Evolutionary conservation across 2,329 filamentous ascomycete genomes (phyloP).

Genomic region (Curvularia verruculosa): DNA sequence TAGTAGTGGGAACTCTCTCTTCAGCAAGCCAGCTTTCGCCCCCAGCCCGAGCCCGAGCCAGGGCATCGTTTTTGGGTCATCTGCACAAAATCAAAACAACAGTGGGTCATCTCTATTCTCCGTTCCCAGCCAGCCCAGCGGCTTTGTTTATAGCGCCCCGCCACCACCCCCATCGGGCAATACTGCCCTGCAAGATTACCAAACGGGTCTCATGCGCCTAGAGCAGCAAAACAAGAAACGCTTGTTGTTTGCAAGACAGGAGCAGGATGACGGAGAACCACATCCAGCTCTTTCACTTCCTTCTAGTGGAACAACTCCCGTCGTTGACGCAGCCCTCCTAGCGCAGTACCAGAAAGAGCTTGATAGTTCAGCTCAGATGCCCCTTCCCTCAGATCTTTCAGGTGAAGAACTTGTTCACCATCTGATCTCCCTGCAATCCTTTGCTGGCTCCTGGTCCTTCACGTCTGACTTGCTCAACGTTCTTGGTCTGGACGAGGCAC

Average conservation of each 20-base stretch:
- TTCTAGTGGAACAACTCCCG: neutral
- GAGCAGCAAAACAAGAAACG: conserved; percentile 71
- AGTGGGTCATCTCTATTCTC: neutral
- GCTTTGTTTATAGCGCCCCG: neutral
- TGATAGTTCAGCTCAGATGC: neutral
- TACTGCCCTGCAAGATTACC: conserved; percentile 73
- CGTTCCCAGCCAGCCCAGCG: neutral
- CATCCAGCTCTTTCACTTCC: neutral
- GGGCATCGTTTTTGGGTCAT: neutral
- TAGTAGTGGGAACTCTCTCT: neutral
- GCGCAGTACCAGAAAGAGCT: neutral
- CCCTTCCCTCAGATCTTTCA: conserved; percentile 19
- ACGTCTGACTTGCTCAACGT: conserved; percentile 10
- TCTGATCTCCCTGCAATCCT: conserved; percentile 63
- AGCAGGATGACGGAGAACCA: neutral
- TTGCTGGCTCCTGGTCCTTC: conserved; percentile 60
- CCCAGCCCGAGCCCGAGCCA: neutral
- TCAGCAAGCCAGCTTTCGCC: neutral
- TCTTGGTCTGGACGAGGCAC: conserved; percentile 2
- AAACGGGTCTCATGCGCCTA: conserved; percentile 83
- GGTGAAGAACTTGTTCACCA: conserved; percentile 43
- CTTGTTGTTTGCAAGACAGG: neutral
- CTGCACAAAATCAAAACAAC: neutral
- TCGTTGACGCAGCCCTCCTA: neutral
- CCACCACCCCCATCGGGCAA: neutral